A percentile compares a stretch with the other conserved stretches of the same genome.
phyloP scores from a whole-genome alignment of 371 early-diverging fungal genomes.

The Actinomucor elegans region DNA sequence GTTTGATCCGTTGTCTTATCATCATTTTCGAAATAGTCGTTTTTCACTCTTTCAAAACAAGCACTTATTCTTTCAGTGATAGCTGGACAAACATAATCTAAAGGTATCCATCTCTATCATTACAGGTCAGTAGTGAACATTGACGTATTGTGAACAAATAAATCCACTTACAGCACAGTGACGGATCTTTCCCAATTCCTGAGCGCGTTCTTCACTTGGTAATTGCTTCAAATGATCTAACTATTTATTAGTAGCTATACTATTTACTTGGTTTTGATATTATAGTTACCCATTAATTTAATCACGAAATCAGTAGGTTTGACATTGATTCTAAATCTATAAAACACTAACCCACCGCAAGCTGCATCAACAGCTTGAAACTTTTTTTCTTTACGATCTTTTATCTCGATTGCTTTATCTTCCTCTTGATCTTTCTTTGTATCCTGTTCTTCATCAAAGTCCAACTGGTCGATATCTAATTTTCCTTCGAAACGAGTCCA shows the following conservation, averaged over 20 bases:
- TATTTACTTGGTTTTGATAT: neutral
- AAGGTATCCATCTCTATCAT: constrained; percentile 48
- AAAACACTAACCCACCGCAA: constrained; percentile 54
- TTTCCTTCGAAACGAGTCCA: constrained; percentile 47
- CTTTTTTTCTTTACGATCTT: constrained; percentile 39
- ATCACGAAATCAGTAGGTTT: constrained; percentile 45
- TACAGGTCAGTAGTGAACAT: neutral
- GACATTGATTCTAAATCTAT: constrained; percentile 52
- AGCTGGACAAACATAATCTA: constrained; percentile 54
- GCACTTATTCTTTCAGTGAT: constrained; percentile 37
- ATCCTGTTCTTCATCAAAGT: constrained; percentile 17
- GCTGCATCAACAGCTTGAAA: constrained; percentile 57
- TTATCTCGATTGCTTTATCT: constrained; percentile 19
- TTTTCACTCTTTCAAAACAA: constrained; percentile 35
- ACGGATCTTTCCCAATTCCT: constrained; percentile 25
- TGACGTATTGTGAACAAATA: neutral
- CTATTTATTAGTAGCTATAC: too few species aligned
- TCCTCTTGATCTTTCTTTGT: constrained; percentile 23
- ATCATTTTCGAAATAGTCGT: constrained; percentile 19
- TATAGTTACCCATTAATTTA: constrained; percentile 37
- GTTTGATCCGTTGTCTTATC: constrained; percentile 15
- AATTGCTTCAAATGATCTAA: constrained; percentile 30
- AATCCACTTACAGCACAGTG: constrained; percentile 36
- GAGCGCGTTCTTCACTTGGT: constrained; percentile 23
- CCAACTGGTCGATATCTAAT: constrained; percentile 39